These are phyloP conservation scores for Coemansia sp. DNA, from an alignment of 192 early-diverging fungal genomes.

Conservation along the genomic window DNA sequence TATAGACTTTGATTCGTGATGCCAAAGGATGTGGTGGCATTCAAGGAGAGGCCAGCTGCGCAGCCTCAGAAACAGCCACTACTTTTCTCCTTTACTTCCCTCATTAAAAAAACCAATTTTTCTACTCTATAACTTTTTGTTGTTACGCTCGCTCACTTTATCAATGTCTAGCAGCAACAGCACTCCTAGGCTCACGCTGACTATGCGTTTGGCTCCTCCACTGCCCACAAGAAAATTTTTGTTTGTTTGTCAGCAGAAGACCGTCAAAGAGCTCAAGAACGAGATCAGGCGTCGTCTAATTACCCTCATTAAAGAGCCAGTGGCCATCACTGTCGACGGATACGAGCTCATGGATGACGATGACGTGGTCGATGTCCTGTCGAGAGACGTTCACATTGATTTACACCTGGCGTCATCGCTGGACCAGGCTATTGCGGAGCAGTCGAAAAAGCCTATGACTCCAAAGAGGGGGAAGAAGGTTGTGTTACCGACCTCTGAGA, in stretches of 20 bases:
- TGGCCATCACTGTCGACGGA: slow-evolving; percentile 17
- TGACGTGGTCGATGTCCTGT: slow-evolving; percentile 22
- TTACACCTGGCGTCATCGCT: slow-evolving; percentile 4
- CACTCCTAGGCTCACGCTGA: slow-evolving; percentile 19
- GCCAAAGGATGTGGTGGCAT: not conserved
- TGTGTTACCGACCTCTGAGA: not conserved
- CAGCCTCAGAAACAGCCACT: not conserved
- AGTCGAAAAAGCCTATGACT: not conserved
- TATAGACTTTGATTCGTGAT: not conserved
- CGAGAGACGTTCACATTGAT: not conserved
- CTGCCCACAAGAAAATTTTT: slow-evolving; percentile 36
- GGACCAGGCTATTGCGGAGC: not conserved
- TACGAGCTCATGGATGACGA: slow-evolving; percentile 54
- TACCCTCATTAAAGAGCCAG: slow-evolving; percentile 19
- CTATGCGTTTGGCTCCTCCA: slow-evolving; percentile 27
- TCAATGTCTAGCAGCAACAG: no score
- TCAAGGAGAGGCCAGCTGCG: not conserved
- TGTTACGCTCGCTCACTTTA: not conserved
- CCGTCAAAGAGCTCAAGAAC: slow-evolving; percentile 35
- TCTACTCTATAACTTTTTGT: not conserved
- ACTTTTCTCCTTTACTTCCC: not conserved
- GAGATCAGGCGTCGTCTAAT: slow-evolving; percentile 41
- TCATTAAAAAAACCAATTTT: not conserved
- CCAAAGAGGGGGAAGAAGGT: not conserved
- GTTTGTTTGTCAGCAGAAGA: slow-evolving; percentile 31